These are phyloP conservation scores for Botryotinia convoluta DNA, from an alignment of 2,329 filamentous ascomycete species.

Conservation along the genomic window DNA sequence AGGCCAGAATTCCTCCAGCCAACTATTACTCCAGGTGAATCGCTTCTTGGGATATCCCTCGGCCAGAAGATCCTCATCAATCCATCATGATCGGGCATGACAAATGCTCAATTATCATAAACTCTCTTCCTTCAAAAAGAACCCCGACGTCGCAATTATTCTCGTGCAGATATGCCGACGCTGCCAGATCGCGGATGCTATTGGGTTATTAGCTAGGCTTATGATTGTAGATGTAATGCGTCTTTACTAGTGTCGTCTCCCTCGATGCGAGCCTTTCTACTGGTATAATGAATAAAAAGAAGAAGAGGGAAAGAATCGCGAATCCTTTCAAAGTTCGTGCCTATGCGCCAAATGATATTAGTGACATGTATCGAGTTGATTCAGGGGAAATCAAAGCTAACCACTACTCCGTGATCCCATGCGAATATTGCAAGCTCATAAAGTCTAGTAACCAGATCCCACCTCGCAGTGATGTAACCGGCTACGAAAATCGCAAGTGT, in stretches of 20 bases:
- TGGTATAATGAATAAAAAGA: conserved; percentile 79
- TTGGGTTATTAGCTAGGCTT: conserved; percentile 31
- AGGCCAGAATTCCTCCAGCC: conserved; percentile 93
- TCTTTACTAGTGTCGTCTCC: conserved; percentile 74
- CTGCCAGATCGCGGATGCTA: conserved; percentile 79
- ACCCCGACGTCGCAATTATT: conserved; percentile 89
- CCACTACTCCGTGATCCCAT: conserved; percentile 97
- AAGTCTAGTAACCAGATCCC: conserved; percentile 94
- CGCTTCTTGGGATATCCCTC: conserved; percentile 71
- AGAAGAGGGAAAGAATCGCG: conserved; percentile 75
- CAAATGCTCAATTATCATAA: conserved; percentile 36
- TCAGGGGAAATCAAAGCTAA: conserved; percentile 42
- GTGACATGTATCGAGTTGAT: background rate
- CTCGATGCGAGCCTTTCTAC: conserved; percentile 77
- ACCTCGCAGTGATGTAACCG: conserved; percentile 98
- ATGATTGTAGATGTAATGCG: conserved; percentile 26
- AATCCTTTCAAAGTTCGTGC: conserved; percentile 85
- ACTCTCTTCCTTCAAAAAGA: conserved; percentile 68
- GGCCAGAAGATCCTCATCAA: conserved; percentile 99
- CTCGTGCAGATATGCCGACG: conserved; percentile 85
- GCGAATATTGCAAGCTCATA: conserved; percentile 98
- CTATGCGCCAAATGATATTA: conserved; percentile 45
- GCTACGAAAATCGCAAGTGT: conserved; percentile 98
- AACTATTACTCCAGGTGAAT: conserved; percentile 79
- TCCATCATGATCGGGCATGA: conserved; percentile 75